These are phyloP conservation scores for Rasamsonia emersonii DNA, from an alignment of 2,329 filamentous ascomycete genomes.

Conservation along the genomic window DNA sequence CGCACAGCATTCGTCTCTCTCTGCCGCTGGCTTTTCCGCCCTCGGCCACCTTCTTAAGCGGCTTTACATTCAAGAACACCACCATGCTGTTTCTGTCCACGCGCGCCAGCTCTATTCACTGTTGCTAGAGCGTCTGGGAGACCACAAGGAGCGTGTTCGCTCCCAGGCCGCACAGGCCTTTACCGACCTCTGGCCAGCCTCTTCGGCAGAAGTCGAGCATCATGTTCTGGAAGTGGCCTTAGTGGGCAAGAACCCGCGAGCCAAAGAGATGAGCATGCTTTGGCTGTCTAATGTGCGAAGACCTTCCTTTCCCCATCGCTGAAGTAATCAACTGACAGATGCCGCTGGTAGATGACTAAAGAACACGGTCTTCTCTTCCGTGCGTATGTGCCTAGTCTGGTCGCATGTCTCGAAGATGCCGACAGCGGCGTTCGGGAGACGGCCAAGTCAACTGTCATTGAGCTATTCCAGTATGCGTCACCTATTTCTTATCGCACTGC, in stretches of 20 bases:
- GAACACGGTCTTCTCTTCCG: slow-evolving; percentile 74
- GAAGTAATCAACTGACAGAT: not conserved
- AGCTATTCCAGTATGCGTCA: slow-evolving; percentile 62
- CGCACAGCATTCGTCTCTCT: slow-evolving; percentile 67
- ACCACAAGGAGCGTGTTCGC: slow-evolving; percentile 78
- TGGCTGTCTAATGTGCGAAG: slow-evolving; percentile 67
- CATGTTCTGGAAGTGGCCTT: slow-evolving; percentile 71
- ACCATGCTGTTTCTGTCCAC: slow-evolving; percentile 59
- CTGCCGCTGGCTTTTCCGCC: slow-evolving; percentile 77
- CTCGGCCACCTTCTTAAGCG: slow-evolving; percentile 82
- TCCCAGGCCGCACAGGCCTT: slow-evolving; percentile 65
- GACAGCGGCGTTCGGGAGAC: slow-evolving; percentile 79
- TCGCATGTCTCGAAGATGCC: slow-evolving; percentile 82
- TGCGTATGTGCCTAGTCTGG: slow-evolving; percentile 69
- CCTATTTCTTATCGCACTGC: not conserved
- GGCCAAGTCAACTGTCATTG: slow-evolving; percentile 74
- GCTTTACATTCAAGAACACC: slow-evolving; percentile 74
- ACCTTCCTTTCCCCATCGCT: slow-evolving; percentile 5
- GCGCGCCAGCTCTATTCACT: slow-evolving; percentile 63
- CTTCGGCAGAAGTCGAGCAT: slow-evolving; percentile 66
- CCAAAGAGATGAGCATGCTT: slow-evolving; percentile 75
- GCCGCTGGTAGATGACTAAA: slow-evolving; percentile 60
- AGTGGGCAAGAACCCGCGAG: slow-evolving; percentile 68
- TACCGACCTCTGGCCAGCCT: slow-evolving; percentile 64
- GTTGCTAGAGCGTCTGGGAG: slow-evolving; percentile 76